Base-by-base conservation (phyloP, 768 basidiomycete genomes). In the Pilatotrama ljubarskyi region DNA sequence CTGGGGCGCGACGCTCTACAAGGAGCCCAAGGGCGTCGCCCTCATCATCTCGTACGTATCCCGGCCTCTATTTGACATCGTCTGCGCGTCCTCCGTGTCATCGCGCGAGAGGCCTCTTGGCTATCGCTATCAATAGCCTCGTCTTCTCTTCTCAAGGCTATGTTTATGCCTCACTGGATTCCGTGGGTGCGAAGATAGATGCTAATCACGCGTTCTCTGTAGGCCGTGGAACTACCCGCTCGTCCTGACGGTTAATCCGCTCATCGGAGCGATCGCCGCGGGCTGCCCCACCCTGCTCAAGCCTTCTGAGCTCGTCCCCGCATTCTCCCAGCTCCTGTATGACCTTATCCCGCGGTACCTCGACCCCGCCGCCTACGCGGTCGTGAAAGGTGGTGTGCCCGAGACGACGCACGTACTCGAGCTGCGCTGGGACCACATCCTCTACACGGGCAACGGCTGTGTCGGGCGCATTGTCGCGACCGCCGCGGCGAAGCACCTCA, bases 181-280 rank as follows among this genome's bases (percentile, higher is more conserved):
- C 29, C 5, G 29, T 10, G 29, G 29, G 10, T 10, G 29, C 29
- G 29, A 32, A 32, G 29, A 32, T 32, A 32, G 29, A 10, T 32
- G 29, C 29, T 15, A 46, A 38, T 20, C 24, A 15, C 32, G 15
- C 20, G 17, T 11, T 53, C 46, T 43, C 36, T 32, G 17, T 50
- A 87, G 85, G 17, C 85, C 85, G 2, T 88, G 85, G 85, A 88
- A 88, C 66, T 88, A 83, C 64, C 87, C 87, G 0, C 66, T 84
- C 51, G 72, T 83, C 10, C 77, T 87, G 32, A 76, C 67, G 5
- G 69, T 88, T 6, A 79, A 80, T 38, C 87, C 88, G 3, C 73
- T 87, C 20, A 76, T 81, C 50, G 90, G 89, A 4, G 90, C 90
- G 1, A 87, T 93, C 49, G 78, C 88, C 0, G 88, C 89, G 0